Conservation (phyloP, 2,329 filamentous ascomycete genomes). For the Aaosphaeria pasadenensis region DNA sequence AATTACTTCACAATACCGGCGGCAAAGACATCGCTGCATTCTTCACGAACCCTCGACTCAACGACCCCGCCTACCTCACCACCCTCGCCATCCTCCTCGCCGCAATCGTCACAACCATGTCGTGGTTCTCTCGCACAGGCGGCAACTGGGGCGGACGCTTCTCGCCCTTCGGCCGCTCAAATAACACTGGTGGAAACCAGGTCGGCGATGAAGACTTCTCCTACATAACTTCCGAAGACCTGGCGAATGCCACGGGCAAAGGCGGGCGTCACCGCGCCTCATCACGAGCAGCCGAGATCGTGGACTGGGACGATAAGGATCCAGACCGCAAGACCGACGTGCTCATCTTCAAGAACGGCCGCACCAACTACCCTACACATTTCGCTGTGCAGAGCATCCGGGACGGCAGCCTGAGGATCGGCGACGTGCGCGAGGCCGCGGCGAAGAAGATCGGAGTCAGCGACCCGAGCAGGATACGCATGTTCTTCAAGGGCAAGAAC, state of each 20-base stretch:
- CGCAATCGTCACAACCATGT: slow-evolving; percentile 42
- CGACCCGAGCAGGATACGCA: slow-evolving; percentile 57
- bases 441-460: slow-evolving; percentile 64
- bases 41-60: slow-evolving; percentile 27
- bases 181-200: slow-evolving; percentile 43
- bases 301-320: slow-evolving; percentile 38
- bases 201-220: slow-evolving; percentile 76
- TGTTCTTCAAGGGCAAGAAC: slow-evolving; percentile 71
- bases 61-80: slow-evolving; percentile 31
- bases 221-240: slow-evolving; percentile 78
- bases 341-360: slow-evolving; percentile 66
- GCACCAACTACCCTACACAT: slow-evolving; percentile 63
- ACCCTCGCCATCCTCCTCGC: slow-evolving; percentile 35
- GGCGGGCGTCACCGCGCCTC: slow-evolving; percentile 6
- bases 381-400: slow-evolving; percentile 75
- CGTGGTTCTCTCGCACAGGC: slow-evolving; percentile 47
- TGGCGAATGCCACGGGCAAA: slow-evolving; percentile 49
- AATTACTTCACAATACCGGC: slow-evolving; percentile 16
- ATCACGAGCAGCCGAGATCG: slow-evolving; percentile 37
- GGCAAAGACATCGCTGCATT: slow-evolving; percentile 20
- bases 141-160: slow-evolving; percentile 44
- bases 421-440: slow-evolving; percentile 65
- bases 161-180: slow-evolving; percentile 47
- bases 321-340: slow-evolving; percentile 63
- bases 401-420: slow-evolving; percentile 66